Evolutionary conservation across 1,139 yeast species (phyloP), one percentile per base, ranked within the genome.

Genomic region (Suhomyces guaymorum): DNA sequence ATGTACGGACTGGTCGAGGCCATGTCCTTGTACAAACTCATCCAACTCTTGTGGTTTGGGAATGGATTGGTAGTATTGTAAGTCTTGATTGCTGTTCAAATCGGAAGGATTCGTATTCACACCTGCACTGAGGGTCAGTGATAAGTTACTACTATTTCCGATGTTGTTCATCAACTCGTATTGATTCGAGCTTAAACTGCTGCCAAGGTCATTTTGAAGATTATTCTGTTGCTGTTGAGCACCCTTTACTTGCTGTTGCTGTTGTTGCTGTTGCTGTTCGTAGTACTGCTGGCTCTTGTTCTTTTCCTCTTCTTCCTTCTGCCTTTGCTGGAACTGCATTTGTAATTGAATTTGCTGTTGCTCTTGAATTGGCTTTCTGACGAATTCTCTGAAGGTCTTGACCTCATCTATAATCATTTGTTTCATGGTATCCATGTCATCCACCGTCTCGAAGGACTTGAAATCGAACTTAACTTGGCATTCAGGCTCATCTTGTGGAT

Each of bases 401-500:
- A 92, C 97, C 54, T 92, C 97, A 28, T 86, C 82, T 21, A 87
- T 60, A 26, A 92, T 87, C 75, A 88, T 77, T 44, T 75, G 71
- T 50, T 79, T 79, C 86, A 92, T 84, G 16, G 75, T 66, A 9
- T 78, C 84, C 57, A 87, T 70, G 47, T 89, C 96, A 43, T 88
- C 90, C 24, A 85, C 84, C 10, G 78, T 82, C 63, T 92, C 98
- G 58, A 92, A 92, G 5, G 87, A 71, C 43, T 66, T 69, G 56
- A 92, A 92, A 56, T 92, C 96, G 59, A 92, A 90, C 51, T 84
- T 83, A 3, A 77, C 68, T 34, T 81, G 80, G 58, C 97, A 89
- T 28, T 73, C 81, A 4, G 96, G 96, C 59, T 92, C 98, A 56
- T 92, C 98, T 19, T 80, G 77, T 3, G 97, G 96, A 54, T 92